Evolutionary conservation across 768 basidiomycete genomes (phyloP), one percentile per base, ranked within the genome.

Genomic region (Leccinum subtestaceum): DNA sequence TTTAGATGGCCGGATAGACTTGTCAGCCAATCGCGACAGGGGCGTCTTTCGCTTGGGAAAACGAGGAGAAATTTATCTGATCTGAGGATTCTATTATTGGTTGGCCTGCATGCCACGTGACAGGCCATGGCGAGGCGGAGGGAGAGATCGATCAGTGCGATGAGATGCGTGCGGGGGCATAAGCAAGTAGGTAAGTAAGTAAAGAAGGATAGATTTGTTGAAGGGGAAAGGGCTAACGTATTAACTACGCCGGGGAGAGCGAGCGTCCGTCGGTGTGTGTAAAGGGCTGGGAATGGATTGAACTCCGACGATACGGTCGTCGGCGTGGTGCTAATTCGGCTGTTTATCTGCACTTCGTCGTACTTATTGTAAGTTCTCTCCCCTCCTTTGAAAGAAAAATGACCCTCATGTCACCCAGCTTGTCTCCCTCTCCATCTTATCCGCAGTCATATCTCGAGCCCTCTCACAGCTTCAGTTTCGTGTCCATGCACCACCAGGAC

Each of bases 401-500:
- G 52, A 55, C 65, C 49, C 61, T 70, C 53, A 65, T 63, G 58
- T 52, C 25, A 25, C 25, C 66, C 32, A 36, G 36, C 15, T 52
- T 56, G 51, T 67, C 66, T n/a, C 65, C 67, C 40, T 53, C 58
- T 43, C 58, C 69, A 25, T 58, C 32, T 53, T 59, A 51, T 54
- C 62, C 73, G 63, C 67, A 70, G 70, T 54, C 55, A 36, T 57
- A 60, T 61, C 51, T 57, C 52, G 50, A 62, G 56, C 60, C 58
- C 56, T 63, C 76, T 66, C 60, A 71, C 68, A 71, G 71, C 54
- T 75, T 79, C 60, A 76, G 70, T 75, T 80, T 72, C 59, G 73
- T 78, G 71, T 70, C 76, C 62, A 73, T 73, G 61, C 79, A 76
- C 57, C 77, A 76, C 61, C 77, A 80, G 55, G 78, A 80, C 60